Evolutionary conservation across 768 basidiomycete species (phyloP), one percentile per base, ranked within the genome.

Genomic region (Holtermanniella nyarrowii): DNA sequence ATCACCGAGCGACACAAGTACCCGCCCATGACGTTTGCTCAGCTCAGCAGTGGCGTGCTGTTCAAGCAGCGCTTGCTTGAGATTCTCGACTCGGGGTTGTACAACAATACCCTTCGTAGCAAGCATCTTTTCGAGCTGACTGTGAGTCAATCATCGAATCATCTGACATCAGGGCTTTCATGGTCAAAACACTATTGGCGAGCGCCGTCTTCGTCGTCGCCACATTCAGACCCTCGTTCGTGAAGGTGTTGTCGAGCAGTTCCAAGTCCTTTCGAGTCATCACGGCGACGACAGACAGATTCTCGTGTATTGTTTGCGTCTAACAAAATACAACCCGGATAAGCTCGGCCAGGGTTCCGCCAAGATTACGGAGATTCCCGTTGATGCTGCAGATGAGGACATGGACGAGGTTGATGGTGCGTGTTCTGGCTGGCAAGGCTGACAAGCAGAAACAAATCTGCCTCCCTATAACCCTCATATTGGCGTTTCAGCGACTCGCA

Each of bases 301-400:
- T 22, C 42, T 27, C 26, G 54, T 53, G 3, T 44, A 50, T 26
- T 62, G 61, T 47, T 44, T 67, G 5, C 56, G 65, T 1, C 45
- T 67, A 43, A 49, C 57, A 4, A 67, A 64, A 41, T 67, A 57
- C 51, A 62, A 62, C 49, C 58, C 63, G 20, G 57, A 62, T 22
- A 46, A 47, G 20, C 31, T 24, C 7, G 40, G 16, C 16, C 31
- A 16, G 31, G 10, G 31, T 7, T 37, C 31, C 10, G 10, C 10
- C 31, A 7, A 37, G 31, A 37, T 7, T 7, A 37, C 31, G 31
- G 16, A 37, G 31, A n/a, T n/a, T n/a, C n/a, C 31, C 10, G 31
- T 7, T 7, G 31, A 7, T 16, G 31, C 7, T 7, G 31, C 31
- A 16, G 31, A 37, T 7, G 31, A 37, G 31, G 31, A 37, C 10